Base-by-base conservation (phyloP, 2,329 filamentous ascomycete species). In the Alternaria triticimaculans region DNA sequence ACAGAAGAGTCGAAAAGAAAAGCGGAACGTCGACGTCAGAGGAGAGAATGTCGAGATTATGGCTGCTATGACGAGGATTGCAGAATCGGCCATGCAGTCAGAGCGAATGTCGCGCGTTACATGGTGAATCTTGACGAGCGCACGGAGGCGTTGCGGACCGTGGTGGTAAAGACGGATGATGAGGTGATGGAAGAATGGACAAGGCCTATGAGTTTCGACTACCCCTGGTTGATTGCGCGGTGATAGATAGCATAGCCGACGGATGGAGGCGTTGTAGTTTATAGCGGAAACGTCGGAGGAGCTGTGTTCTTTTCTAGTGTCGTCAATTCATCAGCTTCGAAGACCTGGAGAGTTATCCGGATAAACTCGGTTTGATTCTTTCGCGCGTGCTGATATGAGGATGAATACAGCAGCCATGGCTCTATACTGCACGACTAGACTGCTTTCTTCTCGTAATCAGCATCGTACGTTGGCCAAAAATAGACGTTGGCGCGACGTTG, bases 371-470 rank as follows among this genome's bases (percentile, higher is more conserved):
- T 4, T 41, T 10, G 37, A 41, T 2, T 41, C 15, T 18, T 18
- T 41, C 15, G 37, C 37, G 37, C 8, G 15, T 41, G 5, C 15
- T 18, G 8, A 41, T n/a, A 10, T 41, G 8, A 6, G 37, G 10
- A n/a, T 18, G 4, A 1, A 41, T 10, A 1, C 0, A 41, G 33
- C 33, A 41, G 1, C 3, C n/a, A n/a, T n/a, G n/a, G 5, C 7
- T 18, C 15, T 41, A 18, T 41, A 18, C 15, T 0, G 15, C 15
- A 41, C 37, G 37, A 41, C 0, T 41, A 18, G 15, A 10, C 15
- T 10, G 8, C 0, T 41, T 18, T 8, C 3, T 0, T 41, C 8
- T 3, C 37, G 8, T 41, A 41, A 2, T 6, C 8, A 18, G 9
- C 15, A 41, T 18, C 37, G 4, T 41, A 18, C 2, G 2, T 6